phyloP scores from a whole-genome alignment of 2,329 filamentous ascomycete genomes.

The Fusarium temperatum region DNA sequence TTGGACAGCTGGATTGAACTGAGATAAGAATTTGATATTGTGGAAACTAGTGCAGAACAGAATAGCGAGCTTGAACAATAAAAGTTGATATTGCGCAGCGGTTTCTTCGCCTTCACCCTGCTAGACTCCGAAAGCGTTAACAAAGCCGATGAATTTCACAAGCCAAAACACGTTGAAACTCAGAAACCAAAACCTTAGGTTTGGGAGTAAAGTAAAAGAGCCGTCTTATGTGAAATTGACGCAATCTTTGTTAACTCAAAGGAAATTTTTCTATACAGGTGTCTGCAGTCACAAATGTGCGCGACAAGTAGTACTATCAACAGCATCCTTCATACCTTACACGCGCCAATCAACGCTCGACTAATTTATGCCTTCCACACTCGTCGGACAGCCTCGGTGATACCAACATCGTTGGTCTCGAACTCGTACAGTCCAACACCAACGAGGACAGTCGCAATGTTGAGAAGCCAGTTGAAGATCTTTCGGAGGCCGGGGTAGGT shows the following conservation, averaged over 20 bases:
- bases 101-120: neutral
- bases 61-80: neutral
- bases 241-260: constrained; percentile 33
- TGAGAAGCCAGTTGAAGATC: constrained; percentile 79
- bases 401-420: constrained; percentile 96
- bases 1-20: neutral
- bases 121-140: neutral
- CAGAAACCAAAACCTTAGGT: neutral
- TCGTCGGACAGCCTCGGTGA: constrained; percentile 88
- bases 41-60: neutral
- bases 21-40: neutral
- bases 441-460: constrained; percentile 79
- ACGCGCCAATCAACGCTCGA: neutral
- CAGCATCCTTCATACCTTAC: constrained; percentile 18
- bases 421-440: constrained; percentile 96
- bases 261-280: constrained; percentile 43
- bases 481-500: constrained; percentile 74
- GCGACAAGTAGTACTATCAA: constrained; percentile 31
- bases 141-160: neutral
- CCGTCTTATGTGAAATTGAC: constrained; percentile 18
- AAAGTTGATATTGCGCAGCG: neutral
- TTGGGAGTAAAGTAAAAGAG: neutral
- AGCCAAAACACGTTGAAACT: neutral
- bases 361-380: constrained; percentile 81
- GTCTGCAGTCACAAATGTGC: constrained; percentile 38